Evolutionary conservation across 768 basidiomycete genomes (phyloP).

Genomic region (Leucosporidium scottii): DNA sequence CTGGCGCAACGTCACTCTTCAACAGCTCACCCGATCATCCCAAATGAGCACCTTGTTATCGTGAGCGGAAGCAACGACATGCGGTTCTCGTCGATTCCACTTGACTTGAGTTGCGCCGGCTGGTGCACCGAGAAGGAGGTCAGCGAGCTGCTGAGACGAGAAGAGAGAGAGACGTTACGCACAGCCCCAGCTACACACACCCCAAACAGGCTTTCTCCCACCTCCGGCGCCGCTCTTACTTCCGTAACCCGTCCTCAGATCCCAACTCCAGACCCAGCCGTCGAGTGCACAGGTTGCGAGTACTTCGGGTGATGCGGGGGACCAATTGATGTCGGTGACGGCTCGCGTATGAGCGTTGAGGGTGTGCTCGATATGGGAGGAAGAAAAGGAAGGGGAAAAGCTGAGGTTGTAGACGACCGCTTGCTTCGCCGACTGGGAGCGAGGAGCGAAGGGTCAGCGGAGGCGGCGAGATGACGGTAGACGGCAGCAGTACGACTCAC

Average conservation of each 20-base stretch:
- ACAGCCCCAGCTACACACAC: slow-evolving; percentile 35
- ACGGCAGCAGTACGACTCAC: slow-evolving; percentile 2
- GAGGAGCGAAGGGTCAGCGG: neutral
- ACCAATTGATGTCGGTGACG: slow-evolving; percentile 98
- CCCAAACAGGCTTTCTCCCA: slow-evolving; percentile 48
- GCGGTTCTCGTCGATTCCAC: slow-evolving; percentile 82
- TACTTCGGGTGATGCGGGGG: slow-evolving; percentile 70
- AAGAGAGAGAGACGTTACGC: neutral
- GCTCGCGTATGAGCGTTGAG: slow-evolving; percentile 86
- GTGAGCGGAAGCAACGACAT: slow-evolving; percentile 84
- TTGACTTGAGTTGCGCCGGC: slow-evolving; percentile 92
- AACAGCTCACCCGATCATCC: slow-evolving; percentile 73
- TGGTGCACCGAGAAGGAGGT: slow-evolving; percentile 36
- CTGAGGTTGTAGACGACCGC: slow-evolving; percentile 92
- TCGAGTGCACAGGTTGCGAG: slow-evolving; percentile 86
- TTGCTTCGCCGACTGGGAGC: slow-evolving; percentile 61
- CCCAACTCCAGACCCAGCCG: slow-evolving; percentile 93
- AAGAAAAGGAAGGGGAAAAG: slow-evolving; percentile 44
- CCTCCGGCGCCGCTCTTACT: slow-evolving; percentile 59
- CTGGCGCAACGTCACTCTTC: neutral
- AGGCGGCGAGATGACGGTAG: too few species aligned
- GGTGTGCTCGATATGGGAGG: slow-evolving; percentile 73
- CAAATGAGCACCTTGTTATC: slow-evolving; percentile 79
- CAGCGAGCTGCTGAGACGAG: neutral
- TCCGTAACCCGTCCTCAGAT: slow-evolving; percentile 57